Evolutionary conservation across 176 grass and related monocot species (phyloP), one percentile per base, ranked within the genome.

Genomic region (Aechmea fasciata): DNA sequence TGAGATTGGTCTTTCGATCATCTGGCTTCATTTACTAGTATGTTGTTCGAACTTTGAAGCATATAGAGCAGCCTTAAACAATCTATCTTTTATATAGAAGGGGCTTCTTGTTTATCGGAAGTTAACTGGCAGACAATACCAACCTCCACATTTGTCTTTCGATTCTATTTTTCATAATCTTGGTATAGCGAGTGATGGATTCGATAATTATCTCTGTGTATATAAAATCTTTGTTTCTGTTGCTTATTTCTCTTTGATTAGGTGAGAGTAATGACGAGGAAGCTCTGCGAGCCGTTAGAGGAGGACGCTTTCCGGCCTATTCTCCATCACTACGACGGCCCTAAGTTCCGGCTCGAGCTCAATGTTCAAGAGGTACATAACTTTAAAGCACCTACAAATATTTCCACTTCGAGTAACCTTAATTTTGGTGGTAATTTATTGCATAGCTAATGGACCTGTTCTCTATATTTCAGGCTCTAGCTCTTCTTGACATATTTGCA

Each of bases 301-400:
- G 95, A 99, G 82, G 95, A 99, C 68, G 87, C 95, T 14, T 99
- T 99, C 81, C 73, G 95, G 11, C 95, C 95, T 0, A 88, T 99
- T 73, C 90, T 99, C n/a, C 94, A 99, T 71, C 94, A 99, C 87
- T 99, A 99, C 49, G 94, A 99, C 48, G 94, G 95, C 15, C 95
- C 95, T 23, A 99, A 99, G 63, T 99, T 99, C 84, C 71, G 95
- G n/a, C 80, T 99, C 28, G 90, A 99, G 81, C 82, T 99, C 50
- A 86, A 82, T 71, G 82, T 99, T 70, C 70, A 77, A 4, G 95
- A 99, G 90, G 88, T 91, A 74, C 50, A 69, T 71, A 33, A 41
- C 4, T 41, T 41, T 7, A 5, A 41, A 41, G 33, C 33, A 41
- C 33, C 33, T 7, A 41, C 1, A 1, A 41, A 41, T 41, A 41